A percentile compares a stretch with the other conserved stretches of the same genome.
phyloP scores from a whole-genome alignment of 2,329 filamentous ascomycete genomes.

The Teratosphaeria viscida region DNA sequence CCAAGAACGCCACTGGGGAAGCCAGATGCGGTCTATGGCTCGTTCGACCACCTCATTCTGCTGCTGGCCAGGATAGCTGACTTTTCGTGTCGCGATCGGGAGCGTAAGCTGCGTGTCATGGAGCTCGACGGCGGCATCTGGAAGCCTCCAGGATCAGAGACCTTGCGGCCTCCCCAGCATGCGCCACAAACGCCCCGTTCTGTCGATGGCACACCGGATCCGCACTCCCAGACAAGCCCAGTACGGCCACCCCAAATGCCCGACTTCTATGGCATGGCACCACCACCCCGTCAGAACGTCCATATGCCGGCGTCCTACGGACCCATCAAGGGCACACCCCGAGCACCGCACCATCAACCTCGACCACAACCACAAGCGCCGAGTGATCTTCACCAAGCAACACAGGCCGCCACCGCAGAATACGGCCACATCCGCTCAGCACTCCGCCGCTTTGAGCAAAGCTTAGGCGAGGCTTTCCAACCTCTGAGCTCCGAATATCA shows the following conservation, averaged over 20 bases:
- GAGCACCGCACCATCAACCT: constrained; percentile 8
- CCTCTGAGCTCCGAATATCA: constrained; percentile 60
- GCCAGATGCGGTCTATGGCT: constrained; percentile 71
- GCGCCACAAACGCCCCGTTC: constrained; percentile 10
- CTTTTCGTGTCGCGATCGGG: constrained; percentile 67
- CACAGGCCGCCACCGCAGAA: constrained; percentile 61
- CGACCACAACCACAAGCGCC: constrained; percentile 35
- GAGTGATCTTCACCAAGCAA: constrained; percentile 51
- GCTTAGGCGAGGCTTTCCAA: constrained; percentile 65
- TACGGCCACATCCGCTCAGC: constrained; percentile 67
- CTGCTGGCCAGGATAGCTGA: constrained; percentile 69
- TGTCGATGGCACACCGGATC: constrained; percentile 1
- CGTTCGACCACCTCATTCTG: constrained; percentile 77
- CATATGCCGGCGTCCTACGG: constrained; percentile 34
- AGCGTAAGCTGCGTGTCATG: constrained; percentile 62
- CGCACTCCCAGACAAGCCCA: background rate
- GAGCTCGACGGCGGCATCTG: constrained; percentile 48
- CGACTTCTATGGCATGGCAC: constrained; percentile 43
- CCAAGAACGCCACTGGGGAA: constrained; percentile 72
- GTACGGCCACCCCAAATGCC: constrained; percentile 27
- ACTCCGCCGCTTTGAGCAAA: constrained; percentile 55
- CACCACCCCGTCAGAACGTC: constrained; percentile 28
- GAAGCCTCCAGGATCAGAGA: constrained; percentile 34
- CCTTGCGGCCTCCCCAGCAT: constrained; percentile 8
- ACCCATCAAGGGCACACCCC: constrained; percentile 2